Evolutionary conservation across 1,284 basidiomycete genomes (phyloP).

Genomic region (Trametes versicolor): DNA sequence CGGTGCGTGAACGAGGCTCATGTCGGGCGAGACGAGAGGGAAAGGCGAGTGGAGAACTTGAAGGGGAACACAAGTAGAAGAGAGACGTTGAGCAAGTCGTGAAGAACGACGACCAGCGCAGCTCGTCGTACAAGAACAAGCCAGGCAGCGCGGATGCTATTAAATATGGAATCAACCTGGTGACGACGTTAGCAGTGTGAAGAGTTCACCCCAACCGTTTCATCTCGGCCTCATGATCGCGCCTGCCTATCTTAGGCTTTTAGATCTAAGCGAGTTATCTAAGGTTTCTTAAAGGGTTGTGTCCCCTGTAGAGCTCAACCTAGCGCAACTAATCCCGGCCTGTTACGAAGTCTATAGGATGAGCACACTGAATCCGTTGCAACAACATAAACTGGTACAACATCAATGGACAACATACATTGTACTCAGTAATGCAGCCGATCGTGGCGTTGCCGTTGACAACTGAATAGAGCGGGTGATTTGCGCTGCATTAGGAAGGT

Average conservation of each 20-base stretch:
- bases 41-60: slow-evolving; percentile 15
- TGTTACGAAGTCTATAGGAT: too few species aligned
- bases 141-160: slow-evolving; percentile 14
- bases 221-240: slow-evolving; percentile 29
- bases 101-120: slow-evolving; percentile 36
- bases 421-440: background rate
- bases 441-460: background rate
- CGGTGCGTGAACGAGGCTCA: slow-evolving; percentile 24
- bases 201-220: slow-evolving; percentile 26
- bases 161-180: slow-evolving; percentile 17
- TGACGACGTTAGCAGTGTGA: slow-evolving; percentile 11
- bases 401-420: background rate
- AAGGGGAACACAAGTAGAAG: slow-evolving; percentile 7
- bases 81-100: slow-evolving; percentile 19
- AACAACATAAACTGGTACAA: background rate
- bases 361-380: too few species aligned
- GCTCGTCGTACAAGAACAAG: slow-evolving; percentile 26
- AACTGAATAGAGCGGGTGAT: background rate
- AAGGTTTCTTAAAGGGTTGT: too few species aligned
- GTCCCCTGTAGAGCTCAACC: too few species aligned
- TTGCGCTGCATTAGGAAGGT: slow-evolving; percentile 3
- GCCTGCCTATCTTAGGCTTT: slow-evolving; percentile 6
- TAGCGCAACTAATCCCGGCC: too few species aligned
- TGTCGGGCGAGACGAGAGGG: slow-evolving; percentile 8
- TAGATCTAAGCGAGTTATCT: slow-evolving; percentile 16